Evolutionary conservation across 192 early-diverging fungal species (phyloP).

Genomic region (Backusella westeae): DNA sequence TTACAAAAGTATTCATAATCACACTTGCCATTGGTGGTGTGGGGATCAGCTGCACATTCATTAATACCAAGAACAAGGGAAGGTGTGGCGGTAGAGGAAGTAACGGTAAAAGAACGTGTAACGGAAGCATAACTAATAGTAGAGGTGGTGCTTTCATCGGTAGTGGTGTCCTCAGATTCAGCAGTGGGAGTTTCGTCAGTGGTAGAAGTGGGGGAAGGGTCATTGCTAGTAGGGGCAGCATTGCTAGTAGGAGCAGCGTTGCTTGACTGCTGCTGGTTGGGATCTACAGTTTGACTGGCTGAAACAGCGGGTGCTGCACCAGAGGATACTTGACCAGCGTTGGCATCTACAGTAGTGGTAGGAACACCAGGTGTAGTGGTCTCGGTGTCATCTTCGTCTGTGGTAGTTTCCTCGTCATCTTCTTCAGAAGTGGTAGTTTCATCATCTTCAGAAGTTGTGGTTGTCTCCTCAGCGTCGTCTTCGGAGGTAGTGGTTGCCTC

Average conservation of each 20-base stretch:
- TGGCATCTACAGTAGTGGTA: background rate
- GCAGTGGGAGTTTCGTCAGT: background rate
- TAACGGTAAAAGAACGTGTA: constrained; percentile 14
- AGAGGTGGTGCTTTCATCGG: background rate
- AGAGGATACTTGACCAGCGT: background rate
- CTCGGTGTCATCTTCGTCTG: background rate
- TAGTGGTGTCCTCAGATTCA: background rate
- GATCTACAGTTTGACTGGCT: background rate
- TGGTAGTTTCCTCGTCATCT: background rate
- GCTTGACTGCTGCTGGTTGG: background rate
- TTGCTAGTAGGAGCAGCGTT: background rate
- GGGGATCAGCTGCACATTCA: constrained; percentile 13
- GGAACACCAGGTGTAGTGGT: background rate
- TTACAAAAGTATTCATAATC: constrained; percentile 18
- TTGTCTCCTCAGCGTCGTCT: background rate
- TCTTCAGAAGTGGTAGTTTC: background rate
- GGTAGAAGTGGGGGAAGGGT: background rate
- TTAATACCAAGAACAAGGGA: constrained; percentile 14
- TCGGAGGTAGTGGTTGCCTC: background rate
- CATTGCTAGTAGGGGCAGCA: background rate
- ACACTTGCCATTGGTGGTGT: constrained; percentile 12
- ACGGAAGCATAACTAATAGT: background rate
- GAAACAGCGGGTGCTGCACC: background rate
- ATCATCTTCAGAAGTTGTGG: background rate
- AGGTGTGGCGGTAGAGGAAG: constrained; percentile 17